These are phyloP conservation scores for Phytophthora niederhauseri DNA, from an alignment of 352 stramenopile genomes.

Conservation along the genomic window DNA sequence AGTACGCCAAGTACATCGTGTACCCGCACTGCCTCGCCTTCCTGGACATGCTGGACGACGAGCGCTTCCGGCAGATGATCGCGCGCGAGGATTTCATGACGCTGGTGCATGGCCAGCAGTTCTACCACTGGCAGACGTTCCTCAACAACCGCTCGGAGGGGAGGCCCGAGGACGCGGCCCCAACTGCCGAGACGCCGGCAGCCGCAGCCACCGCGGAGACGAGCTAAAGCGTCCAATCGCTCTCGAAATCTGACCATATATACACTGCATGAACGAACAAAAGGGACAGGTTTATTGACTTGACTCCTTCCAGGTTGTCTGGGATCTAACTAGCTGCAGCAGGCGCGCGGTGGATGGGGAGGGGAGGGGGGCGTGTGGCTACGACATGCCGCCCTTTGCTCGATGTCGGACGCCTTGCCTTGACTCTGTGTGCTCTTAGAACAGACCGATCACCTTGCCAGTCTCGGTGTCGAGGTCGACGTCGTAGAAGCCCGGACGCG, in stretches of 20 bases:
- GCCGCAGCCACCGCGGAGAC: constrained; percentile 22
- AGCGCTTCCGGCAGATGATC: constrained; percentile 91
- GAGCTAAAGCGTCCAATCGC: constrained; percentile 14
- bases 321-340: constrained; percentile 13
- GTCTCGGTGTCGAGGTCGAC: constrained; percentile 96
- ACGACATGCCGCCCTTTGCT: constrained; percentile 35
- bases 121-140: constrained; percentile 92
- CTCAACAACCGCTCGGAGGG: constrained; percentile 78
- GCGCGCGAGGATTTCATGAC: constrained; percentile 88
- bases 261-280: constrained; percentile 10
- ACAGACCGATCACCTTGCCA: constrained; percentile 97
- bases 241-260: constrained; percentile 19
- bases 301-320: constrained; percentile 12
- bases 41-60: constrained; percentile 88
- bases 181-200: constrained; percentile 13
- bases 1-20: constrained; percentile 93
- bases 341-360: constrained; percentile 9
- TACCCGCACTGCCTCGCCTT: constrained; percentile 89
- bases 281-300: constrained; percentile 13
- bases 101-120: constrained; percentile 88
- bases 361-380: constrained; percentile 24
- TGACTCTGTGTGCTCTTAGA: constrained; percentile 40
- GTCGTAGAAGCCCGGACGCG: constrained; percentile 98
- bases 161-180: constrained; percentile 28
- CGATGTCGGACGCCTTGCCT: constrained; percentile 3